Conservation (phyloP, 805 yeast species). For the Helenozyma rhizophorensis region DNA sequence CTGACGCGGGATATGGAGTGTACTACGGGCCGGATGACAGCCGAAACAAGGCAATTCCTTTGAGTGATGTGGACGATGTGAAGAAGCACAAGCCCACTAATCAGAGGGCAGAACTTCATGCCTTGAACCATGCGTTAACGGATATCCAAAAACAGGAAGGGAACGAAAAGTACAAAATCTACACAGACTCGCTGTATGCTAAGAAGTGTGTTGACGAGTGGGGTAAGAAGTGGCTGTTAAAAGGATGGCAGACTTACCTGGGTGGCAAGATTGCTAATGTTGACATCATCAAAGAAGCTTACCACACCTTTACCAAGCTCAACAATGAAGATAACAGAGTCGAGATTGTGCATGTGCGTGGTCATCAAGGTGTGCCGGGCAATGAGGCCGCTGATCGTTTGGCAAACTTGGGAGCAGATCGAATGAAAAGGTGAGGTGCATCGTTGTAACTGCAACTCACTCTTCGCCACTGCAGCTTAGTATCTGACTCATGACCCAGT, state of each 20-base stretch:
- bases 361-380: slow-evolving; percentile 67
- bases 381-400: slow-evolving; percentile 74
- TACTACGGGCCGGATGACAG: slow-evolving; percentile 55
- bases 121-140: slow-evolving; percentile 54
- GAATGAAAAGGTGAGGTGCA: too few relatives aligned
- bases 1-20: slow-evolving; percentile 69
- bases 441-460: too few relatives aligned
- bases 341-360: slow-evolving; percentile 58
- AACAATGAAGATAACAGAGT: slow-evolving; percentile 38
- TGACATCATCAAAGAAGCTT: slow-evolving; percentile 42
- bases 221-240: slow-evolving; percentile 50
- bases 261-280: slow-evolving; percentile 47
- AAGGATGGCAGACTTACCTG: slow-evolving; percentile 48
- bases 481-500: too few relatives aligned
- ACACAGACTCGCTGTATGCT: slow-evolving; percentile 71
- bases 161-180: slow-evolving; percentile 42
- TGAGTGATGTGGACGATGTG: slow-evolving; percentile 30
- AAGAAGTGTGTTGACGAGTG: slow-evolving; percentile 54
- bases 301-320: slow-evolving; percentile 28
- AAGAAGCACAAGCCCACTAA: slow-evolving; percentile 51
- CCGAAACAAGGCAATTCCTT: slow-evolving; percentile 52
- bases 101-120: slow-evolving; percentile 75
- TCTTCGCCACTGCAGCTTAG: too few relatives aligned
- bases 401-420: slow-evolving; percentile 62
- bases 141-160: slow-evolving; percentile 20